Conservation (phyloP, 2,329 filamentous ascomycete genomes). For the Aspergillus amoenus region DNA sequence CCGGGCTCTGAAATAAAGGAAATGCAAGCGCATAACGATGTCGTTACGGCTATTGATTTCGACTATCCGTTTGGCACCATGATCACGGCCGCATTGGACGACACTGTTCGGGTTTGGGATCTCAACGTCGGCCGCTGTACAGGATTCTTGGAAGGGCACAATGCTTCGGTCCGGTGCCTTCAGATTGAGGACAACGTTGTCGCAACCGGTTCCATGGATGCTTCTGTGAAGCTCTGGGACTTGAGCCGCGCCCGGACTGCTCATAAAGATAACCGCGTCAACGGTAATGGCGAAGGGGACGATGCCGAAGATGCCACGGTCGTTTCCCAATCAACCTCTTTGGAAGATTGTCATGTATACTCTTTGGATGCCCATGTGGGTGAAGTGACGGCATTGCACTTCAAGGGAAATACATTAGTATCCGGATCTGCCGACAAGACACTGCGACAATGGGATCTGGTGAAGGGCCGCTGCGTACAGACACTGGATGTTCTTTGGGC, state of each 20-base stretch:
- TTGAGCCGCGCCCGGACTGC: conserved; percentile 81
- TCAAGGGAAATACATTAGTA: conserved; percentile 83
- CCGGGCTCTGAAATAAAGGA: conserved; percentile 86
- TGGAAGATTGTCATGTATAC: conserved; percentile 87
- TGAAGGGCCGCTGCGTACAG: conserved; percentile 95
- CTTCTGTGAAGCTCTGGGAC: conserved; percentile 93
- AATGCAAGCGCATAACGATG: conserved; percentile 82
- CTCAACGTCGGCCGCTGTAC: conserved; percentile 90
- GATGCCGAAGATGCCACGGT: conserved; percentile 43
- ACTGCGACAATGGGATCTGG: conserved; percentile 93
- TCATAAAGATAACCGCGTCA: conserved; percentile 57
- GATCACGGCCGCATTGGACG: conserved; percentile 88
- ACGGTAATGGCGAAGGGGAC: conserved; percentile 46
- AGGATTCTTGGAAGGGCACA: conserved; percentile 86
- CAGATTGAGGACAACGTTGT: conserved; percentile 96
- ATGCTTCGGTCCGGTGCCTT: conserved; percentile 85
- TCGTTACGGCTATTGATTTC: conserved; percentile 88
- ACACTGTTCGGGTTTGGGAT: conserved; percentile 95
- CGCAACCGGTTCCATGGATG: conserved; percentile 91
- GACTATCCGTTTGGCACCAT: conserved; percentile 96
- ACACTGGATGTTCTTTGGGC: conserved; percentile 98
- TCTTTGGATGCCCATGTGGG: conserved; percentile 87
- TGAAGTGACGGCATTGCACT: conserved; percentile 91
- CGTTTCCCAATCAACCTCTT: conserved; percentile 68
- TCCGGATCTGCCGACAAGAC: conserved; percentile 98